A percentile compares a stretch with the other conserved stretches of the same genome.
Evolutionary conservation across 371 early-diverging fungal genomes (phyloP).

Genomic region (Umbelopsis sp.): DNA sequence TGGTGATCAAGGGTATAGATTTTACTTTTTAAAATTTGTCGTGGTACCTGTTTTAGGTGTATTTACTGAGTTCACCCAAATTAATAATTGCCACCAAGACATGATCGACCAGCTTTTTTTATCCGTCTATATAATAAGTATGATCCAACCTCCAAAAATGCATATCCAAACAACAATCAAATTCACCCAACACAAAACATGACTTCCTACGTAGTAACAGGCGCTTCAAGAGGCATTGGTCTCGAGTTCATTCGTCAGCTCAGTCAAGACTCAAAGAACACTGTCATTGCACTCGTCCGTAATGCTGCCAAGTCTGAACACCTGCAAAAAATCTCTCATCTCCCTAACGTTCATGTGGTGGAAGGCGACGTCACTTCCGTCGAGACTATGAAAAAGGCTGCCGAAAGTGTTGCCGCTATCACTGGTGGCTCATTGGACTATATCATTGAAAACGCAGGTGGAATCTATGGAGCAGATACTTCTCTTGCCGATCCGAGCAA

Average conservation of each 20-base stretch:
- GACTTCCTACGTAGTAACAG: slow-evolving; percentile 19
- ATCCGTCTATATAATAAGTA: too few relatives aligned
- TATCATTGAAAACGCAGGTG: slow-evolving; percentile 9
- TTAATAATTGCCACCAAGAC: too few relatives aligned
- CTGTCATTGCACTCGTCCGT: slow-evolving; percentile 3
- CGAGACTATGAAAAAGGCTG: background rate
- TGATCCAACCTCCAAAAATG: too few relatives aligned
- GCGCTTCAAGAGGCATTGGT: slow-evolving; percentile 26
- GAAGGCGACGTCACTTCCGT: slow-evolving; percentile 4
- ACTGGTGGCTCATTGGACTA: slow-evolving; percentile 13
- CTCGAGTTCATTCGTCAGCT: slow-evolving; percentile 20
- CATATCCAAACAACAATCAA: background rate
- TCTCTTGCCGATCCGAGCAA: background rate
- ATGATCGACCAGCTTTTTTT: too few relatives aligned
- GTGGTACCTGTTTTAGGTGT: too few relatives aligned
- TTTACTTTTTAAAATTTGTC: too few relatives aligned
- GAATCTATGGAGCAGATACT: background rate
- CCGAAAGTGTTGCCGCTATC: background rate
- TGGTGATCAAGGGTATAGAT: too few relatives aligned
- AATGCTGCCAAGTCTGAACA: background rate
- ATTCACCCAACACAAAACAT: background rate
- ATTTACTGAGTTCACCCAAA: too few relatives aligned
- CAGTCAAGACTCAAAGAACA: slow-evolving; percentile 2
- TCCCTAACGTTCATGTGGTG: slow-evolving; percentile 1
- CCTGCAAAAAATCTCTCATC: background rate